Conservation (phyloP, 768 basidiomycete species). For the Multifurca ochricompacta region DNA sequence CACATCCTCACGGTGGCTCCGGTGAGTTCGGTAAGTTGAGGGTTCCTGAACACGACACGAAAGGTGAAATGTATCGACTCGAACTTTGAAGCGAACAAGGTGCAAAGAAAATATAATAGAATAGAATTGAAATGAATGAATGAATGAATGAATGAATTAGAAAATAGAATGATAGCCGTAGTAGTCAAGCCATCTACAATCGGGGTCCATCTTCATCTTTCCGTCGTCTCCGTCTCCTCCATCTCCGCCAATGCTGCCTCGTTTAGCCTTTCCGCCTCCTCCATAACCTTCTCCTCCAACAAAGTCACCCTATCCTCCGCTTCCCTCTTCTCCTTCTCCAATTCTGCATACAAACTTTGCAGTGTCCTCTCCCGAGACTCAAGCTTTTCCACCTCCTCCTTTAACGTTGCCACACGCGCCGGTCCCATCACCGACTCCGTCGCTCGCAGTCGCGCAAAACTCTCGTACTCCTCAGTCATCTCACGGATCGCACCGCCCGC, state of each 20-base stretch:
- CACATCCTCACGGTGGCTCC: too few relatives aligned
- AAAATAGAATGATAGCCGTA: too few relatives aligned
- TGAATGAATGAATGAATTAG: too few relatives aligned
- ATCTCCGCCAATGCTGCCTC: conserved; percentile 65
- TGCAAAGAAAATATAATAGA: too few relatives aligned
- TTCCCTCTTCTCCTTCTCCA: conserved; percentile 63
- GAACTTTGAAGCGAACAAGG: too few relatives aligned
- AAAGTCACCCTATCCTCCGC: conserved; percentile 46
- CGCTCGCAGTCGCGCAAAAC: conserved; percentile 63
- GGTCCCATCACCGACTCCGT: conserved; percentile 76
- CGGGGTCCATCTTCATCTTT: too few relatives aligned
- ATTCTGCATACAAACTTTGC: conserved; percentile 79
- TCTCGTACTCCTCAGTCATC: conserved; percentile 64
- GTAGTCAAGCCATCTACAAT: too few relatives aligned
- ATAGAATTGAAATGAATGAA: too few relatives aligned
- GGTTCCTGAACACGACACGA: too few relatives aligned
- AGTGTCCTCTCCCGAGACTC: conserved; percentile 68
- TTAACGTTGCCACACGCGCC: conserved; percentile 63
- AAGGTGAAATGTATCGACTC: too few relatives aligned
- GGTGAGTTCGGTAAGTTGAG: too few relatives aligned
- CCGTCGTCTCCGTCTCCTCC: conserved; percentile 32
- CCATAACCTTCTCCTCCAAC: conserved; percentile 84
- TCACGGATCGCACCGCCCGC: conserved; percentile 66
- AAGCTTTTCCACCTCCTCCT: conserved; percentile 80
- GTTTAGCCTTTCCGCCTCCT: conserved; percentile 73